Base-by-base conservation (phyloP, 768 basidiomycete genomes). In the Rhizopogon sp. region DNA sequence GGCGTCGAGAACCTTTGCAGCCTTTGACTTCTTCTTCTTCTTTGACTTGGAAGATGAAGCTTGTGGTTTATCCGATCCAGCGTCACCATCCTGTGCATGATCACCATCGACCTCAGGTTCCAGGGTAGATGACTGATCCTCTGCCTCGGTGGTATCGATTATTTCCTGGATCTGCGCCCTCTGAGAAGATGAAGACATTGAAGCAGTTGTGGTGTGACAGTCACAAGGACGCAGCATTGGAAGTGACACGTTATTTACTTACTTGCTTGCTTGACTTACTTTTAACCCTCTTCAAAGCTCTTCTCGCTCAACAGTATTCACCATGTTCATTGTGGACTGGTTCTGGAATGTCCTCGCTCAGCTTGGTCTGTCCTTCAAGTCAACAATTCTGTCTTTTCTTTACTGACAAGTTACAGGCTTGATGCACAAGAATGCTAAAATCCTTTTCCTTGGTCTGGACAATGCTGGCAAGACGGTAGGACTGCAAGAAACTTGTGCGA, bases 341-440 rank as follows among this genome's bases (percentile, higher is more conserved):
- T 92, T 98, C 74, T 96, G 89, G 90, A 95, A 98, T 68, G 77
- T 98, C 56, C 89, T 98, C 64, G 83, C 93, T 46, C 86, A 90
- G 68, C 88, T 98, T 43, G 96, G 96, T 98, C 69, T 55, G 83
- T 72, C 39, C 3, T 53, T 28, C 10, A 28, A 20, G 11, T 31
- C 14, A 39, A 28, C 39, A 25, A 47, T 55, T 39, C 43, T 40
- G 9, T 49, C 22, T 52, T 59, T 17, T 58, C 39, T 51, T 51
- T 5, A 42, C 39, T n/a, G 25, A 6, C 37, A 35, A 40, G 52
- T 16, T 37, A 41, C 59, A 95, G 93, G 93, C 61, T 79, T 96
- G 64, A 66, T 88, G 75, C 90, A 94, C 80, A 97, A 99, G 88
- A 98, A 97, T 70, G 97, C 97, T 61, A 99, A 98, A 83, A 97